Evolutionary conservation across 306 rosid species (phyloP).

Genomic region (Cucumis cinereus): DNA sequence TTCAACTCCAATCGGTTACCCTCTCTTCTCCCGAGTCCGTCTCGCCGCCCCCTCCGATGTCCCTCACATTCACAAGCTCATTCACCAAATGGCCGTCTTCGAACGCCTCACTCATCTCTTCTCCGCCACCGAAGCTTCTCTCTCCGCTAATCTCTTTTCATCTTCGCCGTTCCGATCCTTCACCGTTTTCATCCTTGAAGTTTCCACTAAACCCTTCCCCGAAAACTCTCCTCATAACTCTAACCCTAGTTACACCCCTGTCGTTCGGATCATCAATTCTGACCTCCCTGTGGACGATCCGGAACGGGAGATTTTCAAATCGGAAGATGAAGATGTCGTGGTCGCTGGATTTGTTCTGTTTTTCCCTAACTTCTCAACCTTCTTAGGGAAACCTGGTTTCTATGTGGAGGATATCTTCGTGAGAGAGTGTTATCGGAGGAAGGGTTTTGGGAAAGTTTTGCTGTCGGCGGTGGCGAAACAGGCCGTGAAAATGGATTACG

Average conservation of each 20-base stretch:
- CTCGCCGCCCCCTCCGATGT: constrained; percentile 48
- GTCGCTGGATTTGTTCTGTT: constrained; percentile 68
- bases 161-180: constrained; percentile 60
- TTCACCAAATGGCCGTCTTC: constrained; percentile 73
- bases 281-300: constrained; percentile 56
- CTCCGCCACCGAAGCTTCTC: constrained; percentile 60
- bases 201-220: constrained; percentile 37
- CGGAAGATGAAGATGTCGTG: constrained; percentile 1
- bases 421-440: constrained; percentile 70
- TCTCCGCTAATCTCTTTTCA: constrained; percentile 51
- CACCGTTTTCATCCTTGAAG: constrained; percentile 72
- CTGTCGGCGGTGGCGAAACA: constrained; percentile 66
- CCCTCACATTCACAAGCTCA: constrained; percentile 73
- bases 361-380: constrained; percentile 62
- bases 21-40: constrained; percentile 63
- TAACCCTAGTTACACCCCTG: constrained; percentile 28
- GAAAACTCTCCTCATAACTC: neutral
- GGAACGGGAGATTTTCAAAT: constrained; percentile 29
- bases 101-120: constrained; percentile 53
- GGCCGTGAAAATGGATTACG: constrained; percentile 83
- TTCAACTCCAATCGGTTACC: constrained; percentile 29
- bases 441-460: constrained; percentile 55
- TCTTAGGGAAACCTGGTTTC: constrained; percentile 60
- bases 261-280: constrained; percentile 12
- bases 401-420: constrained; percentile 71